Evolutionary conservation across 352 stramenopile genomes (phyloP).

Genomic region (Aphanomyces stellatus): DNA sequence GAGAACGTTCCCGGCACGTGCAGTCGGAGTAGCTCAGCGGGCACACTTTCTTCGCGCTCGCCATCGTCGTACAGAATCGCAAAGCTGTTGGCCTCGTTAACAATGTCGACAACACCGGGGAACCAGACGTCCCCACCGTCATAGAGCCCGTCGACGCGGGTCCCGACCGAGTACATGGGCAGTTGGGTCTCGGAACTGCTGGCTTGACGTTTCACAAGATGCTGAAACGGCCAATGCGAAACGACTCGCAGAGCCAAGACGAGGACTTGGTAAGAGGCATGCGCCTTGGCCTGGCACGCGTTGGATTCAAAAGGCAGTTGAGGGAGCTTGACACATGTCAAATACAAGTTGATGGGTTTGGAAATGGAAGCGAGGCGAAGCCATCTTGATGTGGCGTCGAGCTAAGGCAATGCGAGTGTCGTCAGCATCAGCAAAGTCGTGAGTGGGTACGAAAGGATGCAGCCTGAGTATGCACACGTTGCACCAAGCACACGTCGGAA

Average conservation of each 20-base stretch:
- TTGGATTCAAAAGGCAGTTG: too few relatives aligned
- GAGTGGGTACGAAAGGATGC: too few relatives aligned
- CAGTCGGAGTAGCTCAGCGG: slow-evolving; percentile 31
- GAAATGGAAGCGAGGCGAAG: too few relatives aligned
- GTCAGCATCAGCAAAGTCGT: too few relatives aligned
- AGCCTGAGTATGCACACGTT: too few relatives aligned
- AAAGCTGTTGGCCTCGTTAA: slow-evolving; percentile 29
- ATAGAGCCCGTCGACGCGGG: slow-evolving; percentile 71
- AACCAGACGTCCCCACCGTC: slow-evolving; percentile 80
- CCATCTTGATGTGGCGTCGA: too few relatives aligned
- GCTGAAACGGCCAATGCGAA: neutral
- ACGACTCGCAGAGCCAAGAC: neutral
- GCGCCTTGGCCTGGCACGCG: too few relatives aligned
- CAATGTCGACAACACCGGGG: slow-evolving; percentile 35
- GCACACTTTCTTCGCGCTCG: slow-evolving; percentile 44
- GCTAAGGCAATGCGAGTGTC: too few relatives aligned
- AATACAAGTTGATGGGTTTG: too few relatives aligned
- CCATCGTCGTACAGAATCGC: slow-evolving; percentile 72
- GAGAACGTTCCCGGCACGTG: slow-evolving; percentile 63
- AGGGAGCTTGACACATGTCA: too few relatives aligned
- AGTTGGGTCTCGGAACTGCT: neutral
- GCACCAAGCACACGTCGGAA: too few relatives aligned
- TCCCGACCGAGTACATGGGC: slow-evolving; percentile 26
- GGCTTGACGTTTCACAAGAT: neutral
- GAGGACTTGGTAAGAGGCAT: neutral